A percentile compares a stretch with the other conserved stretches of the same genome.
Conservation (phyloP, 768 basidiomycete species). For the Tulasnella sp. region DNA sequence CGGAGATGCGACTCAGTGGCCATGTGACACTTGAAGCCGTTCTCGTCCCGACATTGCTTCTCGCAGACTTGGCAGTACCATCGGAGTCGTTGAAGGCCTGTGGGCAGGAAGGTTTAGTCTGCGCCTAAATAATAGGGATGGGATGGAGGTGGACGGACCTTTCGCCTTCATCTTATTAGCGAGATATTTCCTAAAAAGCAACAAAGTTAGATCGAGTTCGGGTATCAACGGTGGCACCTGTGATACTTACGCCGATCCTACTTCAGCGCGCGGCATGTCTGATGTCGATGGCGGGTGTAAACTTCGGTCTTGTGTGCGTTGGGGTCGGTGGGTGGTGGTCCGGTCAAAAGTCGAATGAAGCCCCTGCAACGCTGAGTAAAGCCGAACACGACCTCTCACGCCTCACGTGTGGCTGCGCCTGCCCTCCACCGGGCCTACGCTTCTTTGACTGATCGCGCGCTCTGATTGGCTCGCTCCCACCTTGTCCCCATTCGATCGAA, state of each 20-base stretch:
- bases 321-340: not conserved
- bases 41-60: conserved; percentile 98
- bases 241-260: conserved; percentile 56
- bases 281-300: not conserved
- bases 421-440: not conserved
- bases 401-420: not conserved
- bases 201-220: too few relatives aligned
- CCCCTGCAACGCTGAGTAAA: not conserved
- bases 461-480: not conserved
- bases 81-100: conserved; percentile 75
- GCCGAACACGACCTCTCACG: not conserved
- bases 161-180: conserved; percentile 98
- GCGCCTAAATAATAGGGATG: conserved; percentile 22
- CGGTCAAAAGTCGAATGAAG: not conserved
- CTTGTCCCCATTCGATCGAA: not conserved
- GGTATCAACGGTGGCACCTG: not conserved
- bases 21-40: conserved; percentile 95
- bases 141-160: conserved; percentile 29
- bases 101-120: conserved; percentile 11
- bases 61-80: conserved; percentile 99
- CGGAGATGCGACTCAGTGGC: conserved; percentile 84
- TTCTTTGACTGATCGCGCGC: not conserved
- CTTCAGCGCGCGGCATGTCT: conserved; percentile 72
- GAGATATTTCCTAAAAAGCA: conserved; percentile 48
- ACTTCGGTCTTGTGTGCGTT: not conserved